phyloP scores from a whole-genome alignment of 163 green algal genomes.

The Chlamydomonas reinhardtii region DNA sequence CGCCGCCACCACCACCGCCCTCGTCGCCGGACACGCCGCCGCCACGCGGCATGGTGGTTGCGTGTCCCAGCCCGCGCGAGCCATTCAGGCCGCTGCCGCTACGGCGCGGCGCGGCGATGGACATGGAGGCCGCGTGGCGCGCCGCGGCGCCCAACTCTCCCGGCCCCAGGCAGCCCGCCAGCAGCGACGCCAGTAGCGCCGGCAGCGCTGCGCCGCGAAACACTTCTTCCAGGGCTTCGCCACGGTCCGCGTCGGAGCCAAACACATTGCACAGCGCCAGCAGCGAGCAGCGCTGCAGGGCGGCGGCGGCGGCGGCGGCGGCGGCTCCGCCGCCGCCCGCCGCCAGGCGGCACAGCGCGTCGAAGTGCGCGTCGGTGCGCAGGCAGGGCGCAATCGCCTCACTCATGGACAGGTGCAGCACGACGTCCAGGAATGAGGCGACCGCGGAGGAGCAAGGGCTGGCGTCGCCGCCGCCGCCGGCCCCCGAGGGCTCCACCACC shows the following conservation, averaged over 20 bases:
- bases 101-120: background rate
- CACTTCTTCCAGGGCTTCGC: slow-evolving; percentile 17
- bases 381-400: background rate
- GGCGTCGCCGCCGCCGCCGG: no score
- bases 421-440: background rate
- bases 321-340: background rate
- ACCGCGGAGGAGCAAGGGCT: background rate
- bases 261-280: slow-evolving; percentile 30
- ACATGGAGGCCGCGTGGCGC: background rate
- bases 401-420: background rate
- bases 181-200: background rate
- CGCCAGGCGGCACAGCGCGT: background rate
- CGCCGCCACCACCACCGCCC: no score
- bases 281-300: slow-evolving; percentile 5
- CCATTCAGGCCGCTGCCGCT: background rate
- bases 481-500: no score
- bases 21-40: no score
- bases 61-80: no score
- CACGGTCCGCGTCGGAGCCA: background rate
- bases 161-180: slow-evolving; percentile 14
- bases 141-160: background rate
- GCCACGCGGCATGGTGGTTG: no score
- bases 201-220: background rate
- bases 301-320: no score
- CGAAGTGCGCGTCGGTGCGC: slow-evolving; percentile 32